phyloP scores from a whole-genome alignment of 345 rosid genomes.

The Populus deltoides region DNA sequence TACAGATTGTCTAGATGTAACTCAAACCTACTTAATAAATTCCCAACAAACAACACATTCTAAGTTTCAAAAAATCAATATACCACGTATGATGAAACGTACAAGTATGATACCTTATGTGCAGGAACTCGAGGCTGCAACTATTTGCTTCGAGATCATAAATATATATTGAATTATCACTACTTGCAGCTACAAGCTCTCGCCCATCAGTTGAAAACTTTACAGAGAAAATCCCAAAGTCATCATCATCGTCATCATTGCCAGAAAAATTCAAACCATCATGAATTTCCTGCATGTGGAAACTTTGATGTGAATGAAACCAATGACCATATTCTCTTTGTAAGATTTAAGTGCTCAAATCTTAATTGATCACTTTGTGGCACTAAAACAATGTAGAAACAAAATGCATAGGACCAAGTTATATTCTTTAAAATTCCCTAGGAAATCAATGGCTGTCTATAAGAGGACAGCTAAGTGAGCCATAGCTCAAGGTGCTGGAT shows the following conservation, averaged over 20 bases:
- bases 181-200: slow-evolving; percentile 59
- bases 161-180: slow-evolving; percentile 48
- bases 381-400: background rate
- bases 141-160: slow-evolving; percentile 56
- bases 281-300: slow-evolving; percentile 56
- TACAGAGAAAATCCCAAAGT: slow-evolving; percentile 50
- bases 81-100: background rate
- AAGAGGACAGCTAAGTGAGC: background rate
- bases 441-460: background rate
- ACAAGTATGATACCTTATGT: slow-evolving; percentile 41
- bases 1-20: background rate
- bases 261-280: slow-evolving; percentile 51
- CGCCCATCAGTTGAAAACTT: slow-evolving; percentile 69
- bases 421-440: background rate
- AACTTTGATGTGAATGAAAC: background rate
- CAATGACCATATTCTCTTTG: background rate
- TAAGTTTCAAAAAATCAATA: background rate
- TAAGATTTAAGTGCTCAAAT: background rate
- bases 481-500: background rate
- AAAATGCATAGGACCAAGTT: background rate
- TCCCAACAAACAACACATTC: background rate
- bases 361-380: background rate
- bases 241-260: slow-evolving; percentile 29
- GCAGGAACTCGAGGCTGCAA: slow-evolving; percentile 49
- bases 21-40: background rate